Evolutionary conservation across 441 rosid genomes (phyloP).

Genomic region (Adansonia grandidieri): DNA sequence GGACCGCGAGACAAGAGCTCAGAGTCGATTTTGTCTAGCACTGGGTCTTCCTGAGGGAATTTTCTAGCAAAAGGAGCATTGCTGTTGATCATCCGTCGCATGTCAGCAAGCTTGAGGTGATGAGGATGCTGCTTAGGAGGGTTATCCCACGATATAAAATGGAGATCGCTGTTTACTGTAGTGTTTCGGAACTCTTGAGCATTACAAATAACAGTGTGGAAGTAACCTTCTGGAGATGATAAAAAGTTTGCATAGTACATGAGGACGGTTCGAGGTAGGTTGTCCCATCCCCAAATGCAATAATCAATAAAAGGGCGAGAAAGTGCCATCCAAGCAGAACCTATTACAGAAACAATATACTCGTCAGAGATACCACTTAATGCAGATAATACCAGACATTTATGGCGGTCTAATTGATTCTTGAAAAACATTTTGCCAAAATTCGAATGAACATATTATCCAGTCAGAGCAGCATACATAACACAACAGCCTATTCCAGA

Average conservation of each 20-base stretch:
- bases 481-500: not conserved
- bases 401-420: not conserved
- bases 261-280: conserved; percentile 73
- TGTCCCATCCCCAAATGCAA: conserved; percentile 98
- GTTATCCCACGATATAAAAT: conserved; percentile 94
- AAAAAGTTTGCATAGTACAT: conserved; percentile 93
- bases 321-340: conserved; percentile 97
- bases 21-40: conserved; percentile 74
- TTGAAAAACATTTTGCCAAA: not conserved
- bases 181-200: conserved; percentile 80
- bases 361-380: conserved; percentile 17
- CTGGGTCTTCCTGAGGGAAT: conserved; percentile 66
- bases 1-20: conserved; percentile 73
- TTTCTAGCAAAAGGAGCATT: conserved; percentile 90
- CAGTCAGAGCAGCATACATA: not conserved
- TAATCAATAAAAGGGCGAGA: conserved; percentile 85
- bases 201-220: conserved; percentile 87
- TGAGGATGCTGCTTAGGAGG: conserved; percentile 98
- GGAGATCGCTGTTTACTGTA: conserved; percentile 86
- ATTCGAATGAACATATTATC: not conserved
- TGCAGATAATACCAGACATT: not conserved
- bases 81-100: conserved; percentile 66
- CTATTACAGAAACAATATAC: conserved; percentile 37
- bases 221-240: conserved; percentile 96
- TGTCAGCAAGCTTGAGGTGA: conserved; percentile 60